Conservation (phyloP, 2,329 filamentous ascomycete genomes). For the Trichophyton schoenleinii region DNA sequence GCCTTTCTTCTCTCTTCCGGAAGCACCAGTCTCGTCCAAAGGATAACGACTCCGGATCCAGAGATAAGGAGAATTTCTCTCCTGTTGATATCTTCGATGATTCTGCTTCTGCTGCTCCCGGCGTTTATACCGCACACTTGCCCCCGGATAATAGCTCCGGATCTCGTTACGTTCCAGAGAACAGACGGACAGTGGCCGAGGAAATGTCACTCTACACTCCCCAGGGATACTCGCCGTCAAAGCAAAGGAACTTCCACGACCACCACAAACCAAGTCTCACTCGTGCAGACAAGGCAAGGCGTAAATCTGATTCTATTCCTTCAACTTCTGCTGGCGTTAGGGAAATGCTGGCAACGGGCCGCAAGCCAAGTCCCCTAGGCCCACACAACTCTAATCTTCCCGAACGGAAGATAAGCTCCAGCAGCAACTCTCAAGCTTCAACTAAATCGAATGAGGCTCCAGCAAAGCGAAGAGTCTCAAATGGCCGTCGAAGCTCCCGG, state of each 20-base stretch:
- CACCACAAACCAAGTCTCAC: slow-evolving; percentile 37
- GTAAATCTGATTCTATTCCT: slow-evolving; percentile 39
- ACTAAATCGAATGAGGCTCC: neutral
- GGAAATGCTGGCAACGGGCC: slow-evolving; percentile 21
- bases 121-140: neutral
- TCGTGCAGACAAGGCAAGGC: slow-evolving; percentile 34
- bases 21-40: slow-evolving; percentile 58
- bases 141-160: slow-evolving; percentile 18
- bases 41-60: slow-evolving; percentile 39
- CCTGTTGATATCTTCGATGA: slow-evolving; percentile 35
- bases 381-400: slow-evolving; percentile 6
- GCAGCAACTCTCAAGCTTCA: slow-evolving; percentile 3
- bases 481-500: slow-evolving; percentile 39
- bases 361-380: neutral
- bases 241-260: slow-evolving; percentile 50
- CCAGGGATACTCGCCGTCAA: slow-evolving; percentile 46
- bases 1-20: slow-evolving; percentile 63
- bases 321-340: slow-evolving; percentile 31
- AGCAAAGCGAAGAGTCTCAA: slow-evolving; percentile 17
- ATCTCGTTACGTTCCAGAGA: slow-evolving; percentile 34
- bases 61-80: slow-evolving; percentile 68
- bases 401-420: slow-evolving; percentile 14
- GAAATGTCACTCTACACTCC: slow-evolving; percentile 50
- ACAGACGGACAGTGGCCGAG: slow-evolving; percentile 36
- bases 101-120: slow-evolving; percentile 1